Evolutionary conservation across 164 flowering plant species (phyloP), one percentile per base, ranked within the genome.

Genomic region (Annona squamosa): DNA sequence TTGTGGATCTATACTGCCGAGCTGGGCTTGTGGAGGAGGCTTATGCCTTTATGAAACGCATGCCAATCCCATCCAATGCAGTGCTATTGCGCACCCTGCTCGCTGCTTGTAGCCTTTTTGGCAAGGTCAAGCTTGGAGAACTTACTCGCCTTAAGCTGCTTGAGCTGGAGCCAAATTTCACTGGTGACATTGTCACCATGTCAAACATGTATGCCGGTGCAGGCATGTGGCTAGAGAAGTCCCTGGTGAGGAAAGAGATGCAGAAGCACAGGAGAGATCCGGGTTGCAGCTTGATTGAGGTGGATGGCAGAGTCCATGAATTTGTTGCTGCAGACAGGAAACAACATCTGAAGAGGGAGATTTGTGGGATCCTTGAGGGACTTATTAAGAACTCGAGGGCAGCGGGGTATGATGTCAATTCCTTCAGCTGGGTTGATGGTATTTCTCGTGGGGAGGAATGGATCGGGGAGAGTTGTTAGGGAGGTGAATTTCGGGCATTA

Each of bases 1-100:
- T 89, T 52, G 80, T 86, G 65, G 89, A 89, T 79, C 87, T 89
- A 64, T 83, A 86, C 65, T 83, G 89, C 17, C 84, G 94, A 46
- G 86, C 89, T 10, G 94, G 94, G 37, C 72, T 16, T 43, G 82
- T 90, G 64, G 79, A 84, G 19, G 86, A 88, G 73, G 79, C 76
- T 3, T 73, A 69, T 4, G 42, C 16, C 64, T 70, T 63, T 19
- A 65, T 47, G 59, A 48, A 3, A 17, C 3, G 43, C 62, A 18
- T 74, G 77, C 71, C 74, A 6, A 42, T 73, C 0, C 48, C 12
- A 10, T 71, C 73, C 16, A 69, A 48, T 69, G 73, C 70, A 37
- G 69, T 76, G 1, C 48, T 76, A 48, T 76, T 67, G 78, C 74
- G 78, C 42, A 70, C 78, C 52, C 37, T 76, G 71, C 74, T 76